phyloP scores from a whole-genome alignment of 2,329 filamentous ascomycete genomes.

The Cladosporium colombiae region DNA sequence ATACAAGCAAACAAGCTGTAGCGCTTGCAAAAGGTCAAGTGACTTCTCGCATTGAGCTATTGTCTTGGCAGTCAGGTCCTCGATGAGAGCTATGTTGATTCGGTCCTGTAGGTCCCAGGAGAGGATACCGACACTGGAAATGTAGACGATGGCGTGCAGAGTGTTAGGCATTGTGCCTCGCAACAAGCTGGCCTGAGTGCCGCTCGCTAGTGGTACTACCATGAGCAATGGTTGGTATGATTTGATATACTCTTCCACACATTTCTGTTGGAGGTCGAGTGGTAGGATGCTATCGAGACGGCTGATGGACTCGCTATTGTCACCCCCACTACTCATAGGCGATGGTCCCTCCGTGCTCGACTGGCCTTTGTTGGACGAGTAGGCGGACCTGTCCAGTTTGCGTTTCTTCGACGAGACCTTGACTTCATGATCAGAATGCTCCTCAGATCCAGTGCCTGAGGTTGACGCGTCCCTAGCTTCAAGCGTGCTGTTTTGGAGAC shows the following conservation, averaged over 20 bases:
- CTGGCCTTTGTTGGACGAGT: conserved; percentile 9
- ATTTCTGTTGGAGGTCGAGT: conserved; percentile 24
- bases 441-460: neutral
- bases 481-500: conserved; percentile 23
- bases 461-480: neutral
- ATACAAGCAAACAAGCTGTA: conserved; percentile 75
- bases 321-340: neutral
- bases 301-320: neutral
- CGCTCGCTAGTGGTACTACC: conserved; percentile 24
- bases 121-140: conserved; percentile 52
- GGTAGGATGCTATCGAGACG: conserved; percentile 28
- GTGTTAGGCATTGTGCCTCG: conserved; percentile 47
- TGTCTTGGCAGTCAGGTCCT: conserved; percentile 68
- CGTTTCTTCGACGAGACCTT: conserved; percentile 21
- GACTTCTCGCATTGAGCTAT: conserved; percentile 75
- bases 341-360: conserved; percentile 13
- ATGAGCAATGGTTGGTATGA: conserved; percentile 27
- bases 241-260: conserved; percentile 27
- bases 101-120: conserved; percentile 58
- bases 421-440: neutral
- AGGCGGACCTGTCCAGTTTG: conserved; percentile 15
- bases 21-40: conserved; percentile 75
- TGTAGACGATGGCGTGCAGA: conserved; percentile 58
- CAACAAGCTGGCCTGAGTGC: conserved; percentile 22
- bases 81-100: conserved; percentile 68